Conservation (phyloP, 352 stramenopile species). For the Aphanomyces invadans region DNA sequence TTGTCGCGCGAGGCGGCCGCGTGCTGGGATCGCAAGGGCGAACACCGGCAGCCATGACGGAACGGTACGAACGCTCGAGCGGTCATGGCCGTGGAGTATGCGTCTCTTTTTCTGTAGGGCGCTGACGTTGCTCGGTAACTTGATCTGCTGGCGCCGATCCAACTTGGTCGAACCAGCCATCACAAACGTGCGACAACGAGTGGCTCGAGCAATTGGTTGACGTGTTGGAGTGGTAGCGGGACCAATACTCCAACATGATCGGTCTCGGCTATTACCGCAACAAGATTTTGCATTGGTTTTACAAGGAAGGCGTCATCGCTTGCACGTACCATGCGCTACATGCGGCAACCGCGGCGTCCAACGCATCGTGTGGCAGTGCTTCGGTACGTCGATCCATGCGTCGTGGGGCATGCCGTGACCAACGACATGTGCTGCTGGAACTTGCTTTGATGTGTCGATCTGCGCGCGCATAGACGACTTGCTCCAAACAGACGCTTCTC, state of each 20-base stretch:
- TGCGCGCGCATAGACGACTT: too few relatives aligned
- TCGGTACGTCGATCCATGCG: too few relatives aligned
- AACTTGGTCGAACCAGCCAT: constrained; percentile 75
- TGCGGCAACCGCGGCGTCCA: background rate
- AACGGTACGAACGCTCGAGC: too few relatives aligned
- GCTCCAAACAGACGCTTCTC: constrained; percentile 44
- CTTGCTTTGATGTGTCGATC: too few relatives aligned
- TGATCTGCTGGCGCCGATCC: constrained; percentile 63
- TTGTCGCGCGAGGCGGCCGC: constrained; percentile 55
- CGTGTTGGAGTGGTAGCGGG: too few relatives aligned
- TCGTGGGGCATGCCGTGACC: too few relatives aligned
- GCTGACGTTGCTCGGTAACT: constrained; percentile 54
- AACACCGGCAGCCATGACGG: constrained; percentile 53
- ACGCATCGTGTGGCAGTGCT: too few relatives aligned
- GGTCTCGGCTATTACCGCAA: constrained; percentile 82
- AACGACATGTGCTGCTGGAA: too few relatives aligned
- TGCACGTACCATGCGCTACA: constrained; percentile 54
- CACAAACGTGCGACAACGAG: constrained; percentile 37
- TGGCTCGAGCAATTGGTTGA: too few relatives aligned
- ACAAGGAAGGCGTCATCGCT: constrained; percentile 63
- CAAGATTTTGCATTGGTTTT: constrained; percentile 83
- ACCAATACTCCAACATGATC: constrained; percentile 83
- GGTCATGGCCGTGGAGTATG: background rate
- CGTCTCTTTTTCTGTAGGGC: constrained; percentile 27
- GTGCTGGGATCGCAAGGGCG: constrained; percentile 65